phyloP scores from a whole-genome alignment of 2,329 filamentous ascomycete genomes.

The Pseudocercospora ulei region DNA sequence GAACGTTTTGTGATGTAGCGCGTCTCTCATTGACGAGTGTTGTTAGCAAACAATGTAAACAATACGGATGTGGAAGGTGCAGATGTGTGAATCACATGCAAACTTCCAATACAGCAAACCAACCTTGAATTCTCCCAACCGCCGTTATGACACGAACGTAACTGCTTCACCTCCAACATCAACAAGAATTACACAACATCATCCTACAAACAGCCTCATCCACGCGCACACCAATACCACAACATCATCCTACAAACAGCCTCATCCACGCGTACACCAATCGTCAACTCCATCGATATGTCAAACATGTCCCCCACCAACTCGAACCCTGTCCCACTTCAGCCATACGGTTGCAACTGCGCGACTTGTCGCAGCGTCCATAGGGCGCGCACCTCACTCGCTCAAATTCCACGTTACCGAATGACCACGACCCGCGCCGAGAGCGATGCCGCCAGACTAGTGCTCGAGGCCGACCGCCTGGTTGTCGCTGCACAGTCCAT shows the following conservation, averaged over 20 bases:
- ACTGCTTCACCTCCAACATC: constrained; percentile 5
- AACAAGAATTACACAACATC: constrained; percentile 8
- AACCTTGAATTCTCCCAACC: not conserved
- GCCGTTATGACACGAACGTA: not conserved
- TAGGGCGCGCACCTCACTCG: constrained; percentile 7
- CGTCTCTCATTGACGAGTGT: not conserved
- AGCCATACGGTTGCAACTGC: constrained; percentile 10
- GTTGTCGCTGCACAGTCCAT: constrained; percentile 9
- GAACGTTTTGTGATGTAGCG: not conserved
- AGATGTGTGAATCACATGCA: constrained; percentile 5
- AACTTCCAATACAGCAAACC: constrained; percentile 7
- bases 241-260: constrained; percentile 5
- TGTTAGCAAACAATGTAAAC: constrained; percentile 6
- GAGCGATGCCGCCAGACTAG: constrained; percentile 8
- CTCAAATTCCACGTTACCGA: constrained; percentile 4
- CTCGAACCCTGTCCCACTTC: not conserved
- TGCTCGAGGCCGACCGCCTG: constrained; percentile 11
- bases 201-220: constrained; percentile 4
- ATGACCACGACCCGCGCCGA: constrained; percentile 7
- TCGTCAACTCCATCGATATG: constrained; percentile 4
- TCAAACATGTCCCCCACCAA: constrained; percentile 6
- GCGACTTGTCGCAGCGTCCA: constrained; percentile 11
- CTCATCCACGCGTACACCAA: constrained; percentile 6
- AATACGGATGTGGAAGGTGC: constrained; percentile 4
- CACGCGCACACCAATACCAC: constrained; percentile 5